Evolutionary conservation across 2,329 filamentous ascomycete genomes (phyloP).

Genomic region (Stachybotrys chartarum): DNA sequence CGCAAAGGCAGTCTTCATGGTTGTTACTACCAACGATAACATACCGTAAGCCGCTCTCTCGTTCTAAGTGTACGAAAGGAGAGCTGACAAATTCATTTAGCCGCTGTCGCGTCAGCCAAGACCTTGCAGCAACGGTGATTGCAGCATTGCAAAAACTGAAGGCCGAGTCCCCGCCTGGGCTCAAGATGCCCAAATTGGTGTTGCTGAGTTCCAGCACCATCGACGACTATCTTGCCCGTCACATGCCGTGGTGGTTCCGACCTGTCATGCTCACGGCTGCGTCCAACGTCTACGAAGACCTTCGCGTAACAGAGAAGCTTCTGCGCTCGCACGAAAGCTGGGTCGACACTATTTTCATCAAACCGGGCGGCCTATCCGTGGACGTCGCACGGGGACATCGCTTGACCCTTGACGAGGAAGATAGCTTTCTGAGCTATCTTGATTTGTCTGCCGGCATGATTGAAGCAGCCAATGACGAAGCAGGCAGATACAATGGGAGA

Average conservation of each 20-base stretch:
- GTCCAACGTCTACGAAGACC: slow-evolving; percentile 7
- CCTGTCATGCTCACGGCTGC: slow-evolving; percentile 20
- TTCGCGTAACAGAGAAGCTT: no score
- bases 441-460: slow-evolving; percentile 33
- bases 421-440: no score
- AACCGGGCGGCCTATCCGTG: no score
- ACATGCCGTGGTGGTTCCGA: slow-evolving; percentile 18
- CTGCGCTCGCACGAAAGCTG: no score
- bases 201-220: slow-evolving; percentile 35
- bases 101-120: slow-evolving; percentile 26
- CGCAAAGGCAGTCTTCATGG: slow-evolving; percentile 29
- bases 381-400: no score
- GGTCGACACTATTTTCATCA: no score
- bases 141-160: slow-evolving; percentile 10
- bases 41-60: no score
- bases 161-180: slow-evolving; percentile 19
- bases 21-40: slow-evolving; percentile 34
- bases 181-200: slow-evolving; percentile 28
- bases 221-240: slow-evolving; percentile 25
- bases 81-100: no score
- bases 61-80: no score
- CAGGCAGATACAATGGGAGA: slow-evolving; percentile 15
- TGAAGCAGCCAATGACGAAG: slow-evolving; percentile 30
- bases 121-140: slow-evolving; percentile 27
- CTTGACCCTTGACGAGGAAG: no score